Percentiles rank a stretch among this genome's conserved stretches.
Conservation (phyloP, 192 early-diverging fungal genomes). For the Geranomyces michiganensis region DNA sequence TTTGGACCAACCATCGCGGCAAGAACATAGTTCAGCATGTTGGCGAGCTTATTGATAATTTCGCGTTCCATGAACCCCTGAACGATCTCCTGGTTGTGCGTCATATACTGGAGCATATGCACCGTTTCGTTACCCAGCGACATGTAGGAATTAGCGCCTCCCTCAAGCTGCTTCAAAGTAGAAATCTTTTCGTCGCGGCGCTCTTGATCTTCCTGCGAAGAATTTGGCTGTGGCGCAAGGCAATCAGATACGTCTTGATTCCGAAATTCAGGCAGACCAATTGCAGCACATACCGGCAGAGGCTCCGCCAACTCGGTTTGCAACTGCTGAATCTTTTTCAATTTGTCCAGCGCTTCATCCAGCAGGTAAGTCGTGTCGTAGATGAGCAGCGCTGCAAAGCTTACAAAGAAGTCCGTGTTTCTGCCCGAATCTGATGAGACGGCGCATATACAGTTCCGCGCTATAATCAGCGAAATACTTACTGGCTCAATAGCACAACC, state of each 20-base stretch:
- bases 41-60: conserved; percentile 89
- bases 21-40: conserved; percentile 98
- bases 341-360: conserved; percentile 88
- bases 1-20: conserved; percentile 86
- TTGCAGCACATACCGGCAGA: conserved; percentile 42
- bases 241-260: background rate
- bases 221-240: conserved; percentile 3
- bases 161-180: conserved; percentile 64
- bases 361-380: conserved; percentile 94
- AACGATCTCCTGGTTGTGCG: conserved; percentile 67
- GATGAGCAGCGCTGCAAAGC: conserved; percentile 89
- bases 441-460: background rate
- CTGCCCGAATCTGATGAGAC: conserved; percentile 13
- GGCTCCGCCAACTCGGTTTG: conserved; percentile 77
- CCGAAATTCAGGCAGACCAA: background rate
- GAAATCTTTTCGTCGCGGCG: conserved; percentile 66
- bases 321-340: conserved; percentile 80
- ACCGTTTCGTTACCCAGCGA: conserved; percentile 91
- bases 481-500: conserved; percentile 64
- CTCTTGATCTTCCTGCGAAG: conserved; percentile 41
- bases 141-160: conserved; percentile 85
- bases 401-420: conserved; percentile 78
- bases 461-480: conserved; percentile 17
- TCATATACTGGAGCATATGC: conserved; percentile 87
- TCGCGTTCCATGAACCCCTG: conserved; percentile 85